These are phyloP conservation scores for Zygosaccharomyces kombuchaensis DNA, from an alignment of 805 yeast genomes.

Conservation along the genomic window DNA sequence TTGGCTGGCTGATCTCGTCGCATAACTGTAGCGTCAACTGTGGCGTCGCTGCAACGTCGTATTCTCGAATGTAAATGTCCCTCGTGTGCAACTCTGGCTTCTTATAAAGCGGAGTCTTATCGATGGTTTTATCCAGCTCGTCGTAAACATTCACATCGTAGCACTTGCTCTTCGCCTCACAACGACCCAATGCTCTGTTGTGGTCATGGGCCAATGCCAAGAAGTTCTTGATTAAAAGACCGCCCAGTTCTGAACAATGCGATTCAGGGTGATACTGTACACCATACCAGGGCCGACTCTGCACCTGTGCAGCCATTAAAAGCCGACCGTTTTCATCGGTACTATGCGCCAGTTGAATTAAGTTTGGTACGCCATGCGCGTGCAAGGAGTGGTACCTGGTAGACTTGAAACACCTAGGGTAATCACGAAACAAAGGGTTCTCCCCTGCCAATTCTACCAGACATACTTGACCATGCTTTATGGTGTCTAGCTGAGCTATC, in stretches of 20 bases:
- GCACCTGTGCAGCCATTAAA: constrained; percentile 78
- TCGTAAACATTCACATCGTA: constrained; percentile 7
- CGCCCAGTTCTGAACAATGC: constrained; percentile 72
- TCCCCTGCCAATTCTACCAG: constrained; percentile 32
- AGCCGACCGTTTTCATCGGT: constrained; percentile 41
- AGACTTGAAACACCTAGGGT: constrained; percentile 49
- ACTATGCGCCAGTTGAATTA: constrained; percentile 62
- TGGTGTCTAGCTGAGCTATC: constrained; percentile 49
- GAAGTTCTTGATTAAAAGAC: constrained; percentile 56
- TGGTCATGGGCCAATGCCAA: constrained; percentile 22
- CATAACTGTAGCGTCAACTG: constrained; percentile 46
- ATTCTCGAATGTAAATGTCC: constrained; percentile 11
- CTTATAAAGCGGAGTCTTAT: constrained; percentile 23
- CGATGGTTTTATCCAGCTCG: constrained; percentile 21
- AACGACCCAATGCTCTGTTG: constrained; percentile 25
- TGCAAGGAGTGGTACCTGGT: constrained; percentile 88
- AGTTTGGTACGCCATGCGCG: constrained; percentile 25
- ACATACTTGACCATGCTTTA: constrained; percentile 85
- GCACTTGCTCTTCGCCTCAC: constrained; percentile 13
- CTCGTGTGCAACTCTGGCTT: constrained; percentile 5
- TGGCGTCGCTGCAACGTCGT: constrained; percentile 15
- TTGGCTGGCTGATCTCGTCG: constrained; percentile 38
- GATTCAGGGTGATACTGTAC: constrained; percentile 98
- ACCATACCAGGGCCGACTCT: constrained; percentile 67
- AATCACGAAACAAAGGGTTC: constrained; percentile 37